Percentiles rank a stretch among this genome's conserved stretches.
These are phyloP conservation scores for Arachis hypogaea DNA, from an alignment of 306 rosid species.

Conservation along the genomic window DNA sequence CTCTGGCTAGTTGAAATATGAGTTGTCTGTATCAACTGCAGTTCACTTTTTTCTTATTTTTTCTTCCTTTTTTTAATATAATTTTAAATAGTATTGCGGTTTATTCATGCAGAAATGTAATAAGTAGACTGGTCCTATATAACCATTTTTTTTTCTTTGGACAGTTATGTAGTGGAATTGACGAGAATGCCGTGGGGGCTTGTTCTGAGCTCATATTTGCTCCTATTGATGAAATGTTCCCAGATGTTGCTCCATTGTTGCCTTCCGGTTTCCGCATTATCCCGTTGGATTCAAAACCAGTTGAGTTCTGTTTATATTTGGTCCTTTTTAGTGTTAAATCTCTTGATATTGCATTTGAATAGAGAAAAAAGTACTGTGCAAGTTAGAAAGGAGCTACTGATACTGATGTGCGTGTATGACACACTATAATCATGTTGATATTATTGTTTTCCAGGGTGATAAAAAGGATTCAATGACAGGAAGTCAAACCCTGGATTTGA, in stretches of 20 bases:
- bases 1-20: constrained; percentile 4
- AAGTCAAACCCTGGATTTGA: constrained; percentile 80
- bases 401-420: constrained; percentile 7
- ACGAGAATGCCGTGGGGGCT: constrained; percentile 80
- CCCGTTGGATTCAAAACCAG: constrained; percentile 75
- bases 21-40: constrained; percentile 9
- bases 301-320: constrained; percentile 50
- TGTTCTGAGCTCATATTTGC: constrained; percentile 91
- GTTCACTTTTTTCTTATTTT: not conserved
- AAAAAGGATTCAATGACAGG: constrained; percentile 62
- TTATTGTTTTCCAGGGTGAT: constrained; percentile 58
- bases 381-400: not conserved
- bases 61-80: too few relatives aligned
- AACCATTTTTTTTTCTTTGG: not conserved
- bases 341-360: not conserved
- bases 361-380: not conserved
- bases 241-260: constrained; percentile 80
- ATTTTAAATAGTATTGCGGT: not conserved
- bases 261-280: constrained; percentile 84
- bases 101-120: not conserved
- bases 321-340: not conserved
- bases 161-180: constrained; percentile 82
- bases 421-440: not conserved
- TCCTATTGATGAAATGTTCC: constrained; percentile 90
- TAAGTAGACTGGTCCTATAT: not conserved